Conservation (phyloP, 1,284 basidiomycete genomes). For the Mrakiaceae sp. region DNA sequence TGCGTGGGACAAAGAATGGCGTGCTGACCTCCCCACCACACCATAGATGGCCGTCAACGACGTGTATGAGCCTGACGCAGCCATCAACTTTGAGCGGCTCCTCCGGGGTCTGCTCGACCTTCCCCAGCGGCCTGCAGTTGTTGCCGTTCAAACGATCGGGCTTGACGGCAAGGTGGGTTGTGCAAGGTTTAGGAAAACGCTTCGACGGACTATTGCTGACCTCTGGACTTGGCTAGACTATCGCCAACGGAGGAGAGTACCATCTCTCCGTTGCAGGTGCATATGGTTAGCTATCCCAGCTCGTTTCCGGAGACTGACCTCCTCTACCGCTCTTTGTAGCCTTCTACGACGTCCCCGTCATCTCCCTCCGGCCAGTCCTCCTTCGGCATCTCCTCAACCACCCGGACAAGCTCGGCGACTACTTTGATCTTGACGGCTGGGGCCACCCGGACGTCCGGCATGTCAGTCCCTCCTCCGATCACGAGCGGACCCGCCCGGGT, state of each 20-base stretch:
- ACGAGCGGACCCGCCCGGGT: too few relatives aligned
- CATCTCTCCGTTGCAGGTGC: neutral
- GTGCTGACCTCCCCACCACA: neutral
- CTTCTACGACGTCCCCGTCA: slow-evolving; percentile 2
- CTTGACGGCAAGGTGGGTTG: neutral
- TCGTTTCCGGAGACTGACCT: too few relatives aligned
- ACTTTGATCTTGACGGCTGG: neutral
- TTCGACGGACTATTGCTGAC: too few relatives aligned
- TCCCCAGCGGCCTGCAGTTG: neutral
- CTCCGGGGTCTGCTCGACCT: slow-evolving; percentile 1
- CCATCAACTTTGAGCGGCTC: neutral
- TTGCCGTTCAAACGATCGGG: neutral
- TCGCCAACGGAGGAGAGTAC: slow-evolving; percentile 3
- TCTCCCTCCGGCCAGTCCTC: neutral
- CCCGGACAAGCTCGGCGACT: neutral
- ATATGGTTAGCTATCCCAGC: too few relatives aligned
- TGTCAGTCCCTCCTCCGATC: too few relatives aligned
- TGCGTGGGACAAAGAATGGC: neutral
- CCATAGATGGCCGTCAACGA: neutral
- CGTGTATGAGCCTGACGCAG: neutral
- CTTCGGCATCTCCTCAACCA: neutral
- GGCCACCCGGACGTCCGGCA: too few relatives aligned
- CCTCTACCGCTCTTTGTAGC: too few relatives aligned
- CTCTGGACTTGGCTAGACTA: neutral
- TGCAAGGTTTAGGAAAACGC: neutral